A percentile compares a stretch with the other conserved stretches of the same genome.
Conservation (phyloP, 2,329 filamentous ascomycete genomes). For the Clonostachys rhizophaga region DNA sequence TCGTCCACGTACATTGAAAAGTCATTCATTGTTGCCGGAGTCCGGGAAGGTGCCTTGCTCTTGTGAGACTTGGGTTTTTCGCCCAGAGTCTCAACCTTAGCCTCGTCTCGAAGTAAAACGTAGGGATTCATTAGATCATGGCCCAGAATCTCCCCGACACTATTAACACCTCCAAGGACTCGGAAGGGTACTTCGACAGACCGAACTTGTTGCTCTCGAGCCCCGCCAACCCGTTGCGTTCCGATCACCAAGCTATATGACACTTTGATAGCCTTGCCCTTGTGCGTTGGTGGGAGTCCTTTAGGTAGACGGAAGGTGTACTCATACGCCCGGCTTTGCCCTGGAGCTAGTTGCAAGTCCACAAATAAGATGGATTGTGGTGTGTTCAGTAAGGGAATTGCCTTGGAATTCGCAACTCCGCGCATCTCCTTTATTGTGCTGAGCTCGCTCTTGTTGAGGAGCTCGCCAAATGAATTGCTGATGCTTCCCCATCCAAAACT, state of each 20-base stretch:
- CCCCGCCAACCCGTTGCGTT: slow-evolving; percentile 77
- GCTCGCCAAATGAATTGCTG: slow-evolving; percentile 79
- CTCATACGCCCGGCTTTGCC: slow-evolving; percentile 82
- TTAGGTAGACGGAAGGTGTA: slow-evolving; percentile 83
- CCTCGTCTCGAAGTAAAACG: slow-evolving; percentile 80
- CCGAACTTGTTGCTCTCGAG: slow-evolving; percentile 76
- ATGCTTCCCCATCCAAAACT: slow-evolving; percentile 85
- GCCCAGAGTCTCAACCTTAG: slow-evolving; percentile 48
- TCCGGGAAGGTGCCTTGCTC: slow-evolving; percentile 16
- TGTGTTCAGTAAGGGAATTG: slow-evolving; percentile 87
- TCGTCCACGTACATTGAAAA: slow-evolving; percentile 77
- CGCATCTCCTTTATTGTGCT: slow-evolving; percentile 97
- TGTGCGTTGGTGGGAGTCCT: slow-evolving; percentile 86
- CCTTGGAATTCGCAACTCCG: slow-evolving; percentile 77
- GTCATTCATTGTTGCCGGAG: slow-evolving; percentile 48
- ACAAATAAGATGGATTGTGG: slow-evolving; percentile 96
- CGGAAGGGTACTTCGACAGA: slow-evolving; percentile 93
- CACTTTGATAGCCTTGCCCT: slow-evolving; percentile 91
- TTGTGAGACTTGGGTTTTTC: slow-evolving; percentile 15
- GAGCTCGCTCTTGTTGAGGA: slow-evolving; percentile 81
- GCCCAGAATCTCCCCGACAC: slow-evolving; percentile 79
- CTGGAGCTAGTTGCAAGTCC: slow-evolving; percentile 79
- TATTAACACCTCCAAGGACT: slow-evolving; percentile 88
- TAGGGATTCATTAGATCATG: slow-evolving; percentile 96
- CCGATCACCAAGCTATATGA: slow-evolving; percentile 87